Evolutionary conservation across 768 basidiomycete genomes (phyloP), one percentile per base, ranked within the genome.

Genomic region (Tylopilus rubrobrunneus): DNA sequence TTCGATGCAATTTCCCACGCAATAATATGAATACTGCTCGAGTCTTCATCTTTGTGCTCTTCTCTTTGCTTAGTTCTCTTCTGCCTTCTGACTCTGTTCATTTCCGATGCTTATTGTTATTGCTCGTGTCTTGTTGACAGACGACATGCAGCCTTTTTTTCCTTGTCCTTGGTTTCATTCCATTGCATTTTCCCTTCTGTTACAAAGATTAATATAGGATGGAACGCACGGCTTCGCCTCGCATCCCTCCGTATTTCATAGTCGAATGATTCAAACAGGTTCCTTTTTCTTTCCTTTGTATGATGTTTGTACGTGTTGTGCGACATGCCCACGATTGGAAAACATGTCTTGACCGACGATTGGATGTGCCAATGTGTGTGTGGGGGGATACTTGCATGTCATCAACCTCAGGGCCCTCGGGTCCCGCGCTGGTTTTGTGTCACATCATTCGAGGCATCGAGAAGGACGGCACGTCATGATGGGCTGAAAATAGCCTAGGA

Each of bases 1-100:
- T 14, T 36, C 62, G 39, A 68, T 67, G 61, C 70, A 59, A 29
- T 70, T 63, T 51, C 55, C 56, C 8, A 49, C 58, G 7, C 53
- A 56, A 27, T 60, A 25, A 57, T 23, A 5, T 15, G 5, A 23
- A 23, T 12, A 34, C n/a, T 21, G 23, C 3, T 37, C 12, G 19
- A 19, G 7, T 48, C 39, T 19, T n/a, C 39, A 8, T 49, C n/a
- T 48, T 48, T 31, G n/a, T 7, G 12, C 29, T 37, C 15, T 41
- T 28, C 29, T 31, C 21, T 31, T 15, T 31, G 7, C 25, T 7
- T 31, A 8, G 29, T 31, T 31, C 7, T 7, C 7, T 31, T 31
- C 29, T 1, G 3, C 29, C 7, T 25, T n/a, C 34, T 43, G 21
- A 6, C 7, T 39, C 37, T 17, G 17, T 45, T 39, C 7, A 27